These are phyloP conservation scores for Fusarium piperis DNA, from an alignment of 2,329 filamentous ascomycete species.

Conservation along the genomic window DNA sequence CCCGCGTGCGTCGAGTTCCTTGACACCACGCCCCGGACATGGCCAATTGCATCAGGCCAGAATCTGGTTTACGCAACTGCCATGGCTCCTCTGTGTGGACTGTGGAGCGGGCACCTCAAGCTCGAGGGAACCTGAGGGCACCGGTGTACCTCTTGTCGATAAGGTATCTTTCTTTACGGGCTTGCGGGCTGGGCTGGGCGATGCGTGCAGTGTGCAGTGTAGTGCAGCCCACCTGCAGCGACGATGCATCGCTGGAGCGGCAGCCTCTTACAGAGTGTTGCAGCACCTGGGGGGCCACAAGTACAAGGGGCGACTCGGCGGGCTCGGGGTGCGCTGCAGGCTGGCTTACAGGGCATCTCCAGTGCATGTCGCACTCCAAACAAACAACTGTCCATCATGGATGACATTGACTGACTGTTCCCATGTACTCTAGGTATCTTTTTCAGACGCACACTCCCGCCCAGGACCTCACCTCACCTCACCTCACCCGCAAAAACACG, in stretches of 20 bases:
- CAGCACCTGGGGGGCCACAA: not conserved
- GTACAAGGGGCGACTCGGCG: slow-evolving; percentile 1
- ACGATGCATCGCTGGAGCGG: not conserved
- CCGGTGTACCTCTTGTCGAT: slow-evolving; percentile 14
- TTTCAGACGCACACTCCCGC: slow-evolving; percentile 28
- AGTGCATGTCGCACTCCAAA: not conserved
- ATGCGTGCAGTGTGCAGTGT: not conserved
- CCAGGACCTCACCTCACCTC: slow-evolving; percentile 28
- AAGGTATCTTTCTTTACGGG: slow-evolving; percentile 16
- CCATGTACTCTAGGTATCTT: slow-evolving; percentile 28
- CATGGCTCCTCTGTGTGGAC: slow-evolving; percentile 14
- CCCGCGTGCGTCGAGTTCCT: slow-evolving; percentile 34
- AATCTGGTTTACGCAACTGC: slow-evolving; percentile 41
- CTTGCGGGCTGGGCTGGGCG: not conserved
- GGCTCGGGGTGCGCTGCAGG: not conserved
- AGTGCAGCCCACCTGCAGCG: slow-evolving; percentile 7
- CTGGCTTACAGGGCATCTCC: not conserved
- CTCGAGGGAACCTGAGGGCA: not conserved
- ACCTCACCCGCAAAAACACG: slow-evolving; percentile 23
- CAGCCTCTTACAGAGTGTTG: slow-evolving; percentile 11
- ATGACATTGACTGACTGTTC: slow-evolving; percentile 5
- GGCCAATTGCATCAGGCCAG: slow-evolving; percentile 44
- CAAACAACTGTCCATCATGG: slow-evolving; percentile 7
- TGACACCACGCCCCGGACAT: slow-evolving; percentile 5
- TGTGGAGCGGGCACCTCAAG: not conserved